Evolutionary conservation across 352 stramenopile genomes (phyloP).

Genomic region (Lagenidium sp.): DNA sequence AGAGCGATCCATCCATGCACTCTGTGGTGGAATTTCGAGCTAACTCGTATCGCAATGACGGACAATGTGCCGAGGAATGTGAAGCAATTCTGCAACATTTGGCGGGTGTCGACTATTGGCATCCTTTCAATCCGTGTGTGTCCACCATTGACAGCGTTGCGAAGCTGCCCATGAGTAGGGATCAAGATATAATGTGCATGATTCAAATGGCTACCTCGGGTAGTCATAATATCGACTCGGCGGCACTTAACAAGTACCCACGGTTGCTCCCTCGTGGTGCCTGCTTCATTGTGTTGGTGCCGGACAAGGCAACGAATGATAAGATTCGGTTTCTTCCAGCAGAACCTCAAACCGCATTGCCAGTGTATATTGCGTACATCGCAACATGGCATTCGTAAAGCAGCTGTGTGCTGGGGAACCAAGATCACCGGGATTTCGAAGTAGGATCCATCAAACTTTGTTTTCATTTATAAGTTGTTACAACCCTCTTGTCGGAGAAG

Average conservation of each 20-base stretch:
- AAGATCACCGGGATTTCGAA: too few relatives aligned
- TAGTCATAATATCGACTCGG: not conserved
- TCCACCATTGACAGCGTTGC: not conserved
- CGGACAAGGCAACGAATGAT: slow-evolving; percentile 1
- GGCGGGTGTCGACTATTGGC: not conserved
- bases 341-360: slow-evolving; percentile 1
- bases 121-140: not conserved
- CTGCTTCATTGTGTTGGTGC: not conserved
- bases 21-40: too few relatives aligned
- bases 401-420: too few relatives aligned
- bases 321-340: not conserved
- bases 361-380: too few relatives aligned
- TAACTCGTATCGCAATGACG: too few relatives aligned
- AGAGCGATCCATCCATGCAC: too few relatives aligned
- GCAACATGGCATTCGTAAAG: too few relatives aligned
- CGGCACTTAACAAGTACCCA: not conserved
- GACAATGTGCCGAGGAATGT: not conserved
- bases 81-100: not conserved
- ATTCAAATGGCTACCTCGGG: not conserved
- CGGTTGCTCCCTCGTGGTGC: not conserved
- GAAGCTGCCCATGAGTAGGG: not conserved
- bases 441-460: too few relatives aligned
- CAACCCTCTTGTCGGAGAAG: too few relatives aligned
- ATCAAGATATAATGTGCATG: not conserved
- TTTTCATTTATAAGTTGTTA: too few relatives aligned